Evolutionary conservation across 2,329 filamentous ascomycete species (phyloP), one percentile per base, ranked within the genome.

Genomic region (Triangularia verruculosa): DNA sequence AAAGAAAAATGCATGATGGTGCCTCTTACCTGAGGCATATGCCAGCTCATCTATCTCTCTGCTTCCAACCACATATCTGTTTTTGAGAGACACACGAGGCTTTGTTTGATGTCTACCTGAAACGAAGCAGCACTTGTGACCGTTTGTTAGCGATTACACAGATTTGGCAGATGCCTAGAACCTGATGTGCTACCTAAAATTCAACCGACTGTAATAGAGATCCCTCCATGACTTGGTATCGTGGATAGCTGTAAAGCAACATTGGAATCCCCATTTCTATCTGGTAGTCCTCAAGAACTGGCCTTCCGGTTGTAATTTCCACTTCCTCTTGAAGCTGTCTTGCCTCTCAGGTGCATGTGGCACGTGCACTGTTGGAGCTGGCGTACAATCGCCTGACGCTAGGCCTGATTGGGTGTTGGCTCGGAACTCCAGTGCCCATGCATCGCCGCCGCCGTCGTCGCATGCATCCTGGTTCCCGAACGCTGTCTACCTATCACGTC

Each of bases 401-500:
- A 27, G 27, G 24, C 27, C 34, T 51, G 39, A n/a, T 30, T 32
- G 8, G 22, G 39, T 25, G 30, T 34, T 28, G 51, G 24, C 59
- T 57, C 52, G 56, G 59, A 62, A 63, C 47, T 25, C 12, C 22
- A 54, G 25, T 54, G 51, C 17, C 53, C 59, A 61, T 63, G 66
- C 63, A 63, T 68, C 57, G 61, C 61, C 57, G 59, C 28, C 64
- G 59, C 61, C 62, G 62, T 58, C 61, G 64, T 61, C 51, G 63
- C 61, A 61, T 62, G 55, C 62, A 65, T 60, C 62, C 62, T 24
- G 57, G 63, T 57, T 65, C 57, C 62, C 39, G 39, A 28, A 62
- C 27, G 60, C 30, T 59, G 55, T 20, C 58, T 70, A 62, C 69
- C 69, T 70, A 71, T 72, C 70, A 72, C 70, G 68, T 70, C 70